Base-by-base conservation (phyloP, 1,284 basidiomycete species). In the Trametes versicolor region DNA sequence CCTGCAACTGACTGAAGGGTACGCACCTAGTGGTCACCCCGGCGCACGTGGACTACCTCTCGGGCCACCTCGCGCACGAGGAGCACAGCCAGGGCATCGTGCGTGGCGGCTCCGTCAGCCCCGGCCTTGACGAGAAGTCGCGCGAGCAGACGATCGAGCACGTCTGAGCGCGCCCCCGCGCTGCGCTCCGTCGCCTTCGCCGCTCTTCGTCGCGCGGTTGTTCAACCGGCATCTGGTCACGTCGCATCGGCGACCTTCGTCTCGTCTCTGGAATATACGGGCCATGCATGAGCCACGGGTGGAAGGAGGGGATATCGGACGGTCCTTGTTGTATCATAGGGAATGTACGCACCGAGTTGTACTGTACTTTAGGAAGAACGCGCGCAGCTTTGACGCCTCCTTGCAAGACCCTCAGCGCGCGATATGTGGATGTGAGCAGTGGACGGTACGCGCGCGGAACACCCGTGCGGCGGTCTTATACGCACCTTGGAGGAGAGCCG, bases 31-130 rank as follows among this genome's bases (percentile, higher is more conserved):
- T 73, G 25, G 62, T 75, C 60, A 72, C 74, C 21, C 70, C 73
- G 9, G 59, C 56, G 9, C 71, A 72, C 29, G 67, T 63, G 52
- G 72, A 72, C 53, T 68, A 54, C 63, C 50, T 74, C 50, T 65
- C 67, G 29, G 74, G 66, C 15, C 73, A 74, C 58, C 60, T 66
- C 54, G 72, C 72, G 21, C 73, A 75, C 62, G 66, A 66, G 60
- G 72, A 75, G 60, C 73, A 74, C 66, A 66, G 64, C 57, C 62
- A 73, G 51, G 62, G 66, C 49, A 54, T 56, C 68, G 37, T 57
- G 55, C 60, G 43, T 43, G 49, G 49, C 29, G 41, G 58, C 45
- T 47, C 63, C 36, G 12, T 37, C n/a, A 56, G 59, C 60, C 56
- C 62, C 37, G 58, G 61, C 27, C 37, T 58, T 53, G 63, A 70